Conservation (phyloP, 768 basidiomycete genomes). For the Galerina marginata region DNA sequence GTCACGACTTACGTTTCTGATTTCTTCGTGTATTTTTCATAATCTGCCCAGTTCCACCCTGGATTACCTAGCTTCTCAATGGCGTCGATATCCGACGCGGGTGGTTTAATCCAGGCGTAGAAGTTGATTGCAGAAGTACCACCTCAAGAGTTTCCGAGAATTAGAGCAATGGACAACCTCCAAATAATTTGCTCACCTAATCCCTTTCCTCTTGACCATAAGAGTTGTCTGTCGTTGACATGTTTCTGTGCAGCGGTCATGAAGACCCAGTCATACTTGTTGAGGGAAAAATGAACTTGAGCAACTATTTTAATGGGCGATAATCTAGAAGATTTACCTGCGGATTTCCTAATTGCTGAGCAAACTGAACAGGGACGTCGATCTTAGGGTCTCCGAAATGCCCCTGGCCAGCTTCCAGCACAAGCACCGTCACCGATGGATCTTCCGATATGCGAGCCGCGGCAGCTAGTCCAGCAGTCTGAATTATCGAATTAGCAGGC, state of each 20-base stretch:
- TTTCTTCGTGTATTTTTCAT: conserved; percentile 41
- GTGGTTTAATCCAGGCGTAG: conserved; percentile 37
- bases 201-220: conserved; percentile 38
- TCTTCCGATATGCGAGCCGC: conserved; percentile 2
- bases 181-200: conserved; percentile 26
- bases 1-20: conserved; percentile 38
- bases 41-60: conserved; percentile 59
- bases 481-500: not conserved
- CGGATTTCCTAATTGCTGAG: conserved; percentile 1
- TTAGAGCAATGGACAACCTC: not conserved
- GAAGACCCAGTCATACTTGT: conserved; percentile 43
- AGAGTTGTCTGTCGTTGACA: conserved; percentile 27
- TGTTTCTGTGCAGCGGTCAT: conserved; percentile 33
- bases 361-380: conserved; percentile 8
- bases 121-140: conserved; percentile 55
- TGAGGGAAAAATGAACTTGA: conserved; percentile 7
- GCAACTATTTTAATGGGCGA: conserved; percentile 12
- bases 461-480: conserved; percentile 14
- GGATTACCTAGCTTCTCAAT: conserved; percentile 56
- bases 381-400: not conserved
- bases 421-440: conserved; percentile 7
- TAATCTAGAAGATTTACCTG: not conserved
- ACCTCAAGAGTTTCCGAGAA: conserved; percentile 26
- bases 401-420: not conserved
- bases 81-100: conserved; percentile 33